Percentiles rank a stretch among this genome's conserved stretches.
phyloP scores from a whole-genome alignment of 495 filamentous ascomycete genomes.

The Extremus antarcticus region DNA sequence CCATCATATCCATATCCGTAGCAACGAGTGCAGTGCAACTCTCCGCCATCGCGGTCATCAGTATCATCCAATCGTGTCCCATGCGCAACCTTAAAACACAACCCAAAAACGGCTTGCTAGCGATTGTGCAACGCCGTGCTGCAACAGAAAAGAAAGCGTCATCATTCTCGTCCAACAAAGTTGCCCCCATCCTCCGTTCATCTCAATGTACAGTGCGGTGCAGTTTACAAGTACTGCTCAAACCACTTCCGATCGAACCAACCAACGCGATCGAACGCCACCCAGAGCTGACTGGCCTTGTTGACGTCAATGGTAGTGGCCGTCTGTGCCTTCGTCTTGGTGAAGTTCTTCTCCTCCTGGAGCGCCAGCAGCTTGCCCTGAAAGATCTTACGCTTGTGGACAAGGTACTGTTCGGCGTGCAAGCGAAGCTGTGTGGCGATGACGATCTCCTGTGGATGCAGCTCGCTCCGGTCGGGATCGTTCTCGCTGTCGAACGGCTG shows the following conservation, averaged over 20 bases:
- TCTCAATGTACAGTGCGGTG: background rate
- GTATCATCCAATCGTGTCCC: too few species aligned
- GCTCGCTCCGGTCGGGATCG: conserved; percentile 65
- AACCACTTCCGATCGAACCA: conserved; percentile 68
- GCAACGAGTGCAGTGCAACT: too few species aligned
- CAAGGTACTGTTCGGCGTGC: conserved; percentile 82
- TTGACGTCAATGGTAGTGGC: conserved; percentile 98
- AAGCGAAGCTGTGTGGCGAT: conserved; percentile 75
- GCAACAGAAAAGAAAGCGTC: background rate
- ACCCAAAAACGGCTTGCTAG: too few species aligned
- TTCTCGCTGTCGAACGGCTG: conserved; percentile 65
- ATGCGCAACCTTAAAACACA: too few species aligned
- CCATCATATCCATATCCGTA: too few species aligned
- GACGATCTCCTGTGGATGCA: conserved; percentile 68
- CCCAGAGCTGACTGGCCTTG: conserved; percentile 94
- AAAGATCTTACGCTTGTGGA: conserved; percentile 92
- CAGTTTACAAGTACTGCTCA: conserved; percentile 35
- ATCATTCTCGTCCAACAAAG: background rate
- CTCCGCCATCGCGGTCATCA: too few species aligned
- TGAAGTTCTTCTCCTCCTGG: conserved; percentile 69
- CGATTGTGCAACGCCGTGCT: background rate
- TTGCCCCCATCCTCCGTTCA: background rate
- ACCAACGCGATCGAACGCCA: conserved; percentile 77
- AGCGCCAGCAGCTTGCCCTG: conserved; percentile 59
- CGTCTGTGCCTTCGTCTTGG: conserved; percentile 96